Evolutionary conservation across 2,329 filamentous ascomycete genomes (phyloP).

Genomic region (Colletotrichum gloeosporioides): DNA sequence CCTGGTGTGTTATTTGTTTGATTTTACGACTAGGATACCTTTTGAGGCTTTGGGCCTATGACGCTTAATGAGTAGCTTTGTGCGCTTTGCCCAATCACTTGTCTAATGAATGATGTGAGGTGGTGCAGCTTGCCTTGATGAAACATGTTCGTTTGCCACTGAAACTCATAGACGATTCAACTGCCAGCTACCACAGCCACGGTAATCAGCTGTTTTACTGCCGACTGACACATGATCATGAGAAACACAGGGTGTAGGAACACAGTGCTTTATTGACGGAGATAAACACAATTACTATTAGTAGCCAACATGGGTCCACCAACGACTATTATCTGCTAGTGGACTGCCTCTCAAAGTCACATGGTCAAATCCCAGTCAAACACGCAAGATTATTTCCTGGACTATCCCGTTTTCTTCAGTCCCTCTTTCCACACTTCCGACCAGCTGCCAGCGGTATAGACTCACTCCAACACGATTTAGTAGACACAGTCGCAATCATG

Average conservation of each 20-base stretch:
- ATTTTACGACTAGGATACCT: background rate
- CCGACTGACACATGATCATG: background rate
- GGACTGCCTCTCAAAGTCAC: accelerated
- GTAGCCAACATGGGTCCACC: background rate
- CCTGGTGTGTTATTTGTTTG: background rate
- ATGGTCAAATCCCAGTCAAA: background rate
- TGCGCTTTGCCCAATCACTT: background rate
- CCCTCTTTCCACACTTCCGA: background rate
- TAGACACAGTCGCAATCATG: background rate
- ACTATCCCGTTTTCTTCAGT: background rate
- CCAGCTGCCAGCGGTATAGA: background rate
- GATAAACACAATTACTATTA: background rate
- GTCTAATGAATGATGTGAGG: background rate
- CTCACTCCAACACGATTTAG: background rate
- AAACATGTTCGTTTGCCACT: background rate
- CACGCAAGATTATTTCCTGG: background rate
- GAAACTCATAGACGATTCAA: accelerated
- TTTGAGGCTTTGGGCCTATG: background rate
- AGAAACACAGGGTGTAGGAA: background rate
- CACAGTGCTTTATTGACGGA: background rate
- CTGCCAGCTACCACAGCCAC: background rate
- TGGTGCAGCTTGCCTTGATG: background rate
- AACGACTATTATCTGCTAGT: background rate
- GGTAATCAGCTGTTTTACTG: accelerated
- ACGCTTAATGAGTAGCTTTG: background rate